Evolutionary conservation across 2,329 filamentous ascomycete genomes (phyloP), one percentile per base, ranked within the genome.

Genomic region (Ceratocystiopsis brevicomis): DNA sequence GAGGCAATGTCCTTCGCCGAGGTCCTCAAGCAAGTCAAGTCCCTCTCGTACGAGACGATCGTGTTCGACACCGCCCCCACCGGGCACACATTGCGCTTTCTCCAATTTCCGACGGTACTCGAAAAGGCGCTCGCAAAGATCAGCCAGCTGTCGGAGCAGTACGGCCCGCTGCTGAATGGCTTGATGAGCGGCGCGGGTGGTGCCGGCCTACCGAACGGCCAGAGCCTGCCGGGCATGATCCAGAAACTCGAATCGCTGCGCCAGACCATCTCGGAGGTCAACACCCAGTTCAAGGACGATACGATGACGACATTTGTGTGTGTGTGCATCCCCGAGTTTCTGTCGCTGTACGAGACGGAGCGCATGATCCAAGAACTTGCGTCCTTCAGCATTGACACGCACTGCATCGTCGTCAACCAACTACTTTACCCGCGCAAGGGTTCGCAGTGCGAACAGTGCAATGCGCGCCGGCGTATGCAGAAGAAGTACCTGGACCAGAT

Each of bases 1-100:
- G 90, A 98, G 64, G 90, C 90, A 61, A 98, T 98, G 90, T 95
- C 87, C 45, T 98, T 98, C 58, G 90, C 90, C 59, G 90, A 98
- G 67, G 90, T 98, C 50, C 73, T 98, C 56, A 98, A 98, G 65
- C 90, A 98, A 64, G 90, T 98, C 66, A 96, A 96, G 66, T 93
- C 85, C 37, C 81, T 96, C 58, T 93, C 86, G 41, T 98, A 98
- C 73, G 90, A 96, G 62, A 85, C 88, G 56, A 96, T 98, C 65
- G 84, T 98, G 61, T 98, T 98, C 73, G 90, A 98, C 62, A 98
- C 90, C 33, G 90, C 90, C 4, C 90, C 90, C 15, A 98, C 90
- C 15, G 90, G 90, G 53, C 90, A 98, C 71, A 98, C 90, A 2
- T 78, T 98, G 47, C 88, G 90, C 54, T 98, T 98, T 72, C 76